Percentiles rank a stretch among this genome's conserved stretches.
phyloP scores from a whole-genome alignment of 2,329 filamentous ascomycete species.

The Clonostachys chloroleuca region DNA sequence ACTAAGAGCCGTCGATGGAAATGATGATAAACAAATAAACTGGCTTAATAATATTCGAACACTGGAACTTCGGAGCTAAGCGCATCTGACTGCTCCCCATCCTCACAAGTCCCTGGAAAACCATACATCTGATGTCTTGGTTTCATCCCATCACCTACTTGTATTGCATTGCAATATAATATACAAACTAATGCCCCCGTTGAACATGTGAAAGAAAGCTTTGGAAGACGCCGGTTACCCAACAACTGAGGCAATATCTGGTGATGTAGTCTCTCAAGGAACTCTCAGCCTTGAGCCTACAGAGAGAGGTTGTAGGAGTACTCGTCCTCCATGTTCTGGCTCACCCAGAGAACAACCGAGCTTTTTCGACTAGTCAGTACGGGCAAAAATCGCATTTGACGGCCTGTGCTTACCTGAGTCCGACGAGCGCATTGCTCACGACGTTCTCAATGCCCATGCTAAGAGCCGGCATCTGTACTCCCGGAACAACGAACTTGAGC shows the following conservation, averaged over 20 bases:
- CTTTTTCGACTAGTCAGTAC: slow-evolving; percentile 20
- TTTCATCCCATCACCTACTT: no score
- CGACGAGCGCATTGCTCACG: slow-evolving; percentile 60
- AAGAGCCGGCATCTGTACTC: slow-evolving; percentile 54
- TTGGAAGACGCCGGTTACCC: no score
- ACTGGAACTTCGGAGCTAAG: no score
- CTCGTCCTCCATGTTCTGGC: slow-evolving; percentile 71
- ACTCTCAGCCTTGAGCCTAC: slow-evolving; percentile 18
- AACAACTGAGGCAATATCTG: no score
- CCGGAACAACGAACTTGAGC: slow-evolving; percentile 57
- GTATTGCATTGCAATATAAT: not conserved
- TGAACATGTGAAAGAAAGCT: no score
- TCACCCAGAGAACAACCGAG: slow-evolving; percentile 62
- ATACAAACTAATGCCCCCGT: not conserved
- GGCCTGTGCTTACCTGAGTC: slow-evolving; percentile 42
- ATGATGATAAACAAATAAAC: no score
- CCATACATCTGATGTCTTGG: no score
- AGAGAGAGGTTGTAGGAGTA: slow-evolving; percentile 65
- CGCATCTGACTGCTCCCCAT: no score
- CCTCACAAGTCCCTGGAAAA: no score
- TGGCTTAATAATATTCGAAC: no score
- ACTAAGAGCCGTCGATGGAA: no score
- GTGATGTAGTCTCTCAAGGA: not conserved
- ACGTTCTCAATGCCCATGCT: slow-evolving; percentile 64
- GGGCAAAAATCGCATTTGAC: not conserved